phyloP scores from a whole-genome alignment of 139 green algal species.

The Marvania coccoides region DNA sequence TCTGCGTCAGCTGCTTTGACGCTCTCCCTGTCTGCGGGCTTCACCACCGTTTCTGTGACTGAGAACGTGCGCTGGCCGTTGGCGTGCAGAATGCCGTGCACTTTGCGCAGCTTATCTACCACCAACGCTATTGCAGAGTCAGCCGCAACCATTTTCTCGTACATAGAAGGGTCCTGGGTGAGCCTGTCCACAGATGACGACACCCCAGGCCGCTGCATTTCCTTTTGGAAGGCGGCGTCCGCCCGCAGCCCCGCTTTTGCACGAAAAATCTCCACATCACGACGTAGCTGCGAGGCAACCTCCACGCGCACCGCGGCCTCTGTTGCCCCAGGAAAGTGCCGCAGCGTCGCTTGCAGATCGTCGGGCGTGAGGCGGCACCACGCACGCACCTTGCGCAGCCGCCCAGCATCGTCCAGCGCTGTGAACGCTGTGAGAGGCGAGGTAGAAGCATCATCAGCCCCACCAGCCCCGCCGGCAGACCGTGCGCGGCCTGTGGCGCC shows the following conservation, averaged over 20 bases:
- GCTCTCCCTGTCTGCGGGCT: not conserved
- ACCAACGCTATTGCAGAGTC: not conserved
- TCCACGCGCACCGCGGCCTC: not conserved
- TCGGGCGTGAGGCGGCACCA: not conserved
- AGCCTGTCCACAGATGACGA: not conserved
- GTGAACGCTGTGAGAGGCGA: too few relatives aligned
- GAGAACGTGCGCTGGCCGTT: not conserved
- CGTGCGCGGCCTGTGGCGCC: too few relatives aligned
- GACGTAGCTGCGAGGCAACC: not conserved
- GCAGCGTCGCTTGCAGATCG: not conserved
- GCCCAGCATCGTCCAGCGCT: too few relatives aligned
- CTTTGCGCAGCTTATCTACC: not conserved
- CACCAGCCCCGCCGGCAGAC: not conserved
- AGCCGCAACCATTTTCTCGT: not conserved
- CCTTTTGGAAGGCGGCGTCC: not conserved
- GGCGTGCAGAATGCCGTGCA: not conserved
- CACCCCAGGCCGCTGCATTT: not conserved
- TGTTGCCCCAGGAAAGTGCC: not conserved
- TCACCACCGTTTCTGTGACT: not conserved
- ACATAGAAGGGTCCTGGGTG: not conserved
- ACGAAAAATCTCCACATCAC: not conserved
- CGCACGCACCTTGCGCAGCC: not conserved
- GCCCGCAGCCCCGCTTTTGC: not conserved
- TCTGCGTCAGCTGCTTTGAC: too few relatives aligned
- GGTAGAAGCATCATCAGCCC: too few relatives aligned